phyloP scores from a whole-genome alignment of 805 yeast genomes.

The Suhomyces faveliae region DNA sequence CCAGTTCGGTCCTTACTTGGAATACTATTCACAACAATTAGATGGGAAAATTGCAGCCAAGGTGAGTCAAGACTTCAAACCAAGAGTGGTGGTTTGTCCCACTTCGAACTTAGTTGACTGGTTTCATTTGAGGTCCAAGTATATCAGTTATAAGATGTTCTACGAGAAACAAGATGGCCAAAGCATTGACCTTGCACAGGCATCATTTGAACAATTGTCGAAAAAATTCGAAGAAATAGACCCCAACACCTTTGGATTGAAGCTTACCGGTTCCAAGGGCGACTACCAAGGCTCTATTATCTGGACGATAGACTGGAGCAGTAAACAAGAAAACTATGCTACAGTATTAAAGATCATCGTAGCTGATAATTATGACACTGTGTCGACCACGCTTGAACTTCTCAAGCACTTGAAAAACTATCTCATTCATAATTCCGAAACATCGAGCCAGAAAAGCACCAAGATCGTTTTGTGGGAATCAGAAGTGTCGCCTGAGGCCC shows the following conservation, averaged over 20 bases:
- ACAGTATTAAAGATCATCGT: slow-evolving; percentile 30
- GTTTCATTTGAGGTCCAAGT: slow-evolving; percentile 44
- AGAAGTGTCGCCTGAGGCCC: slow-evolving; percentile 21
- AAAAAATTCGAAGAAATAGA: slow-evolving; percentile 21
- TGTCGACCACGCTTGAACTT: slow-evolving; percentile 15
- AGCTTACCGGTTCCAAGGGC: slow-evolving; percentile 17
- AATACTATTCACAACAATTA: slow-evolving; percentile 20
- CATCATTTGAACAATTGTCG: slow-evolving; percentile 18
- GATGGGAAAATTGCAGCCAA: slow-evolving; percentile 16
- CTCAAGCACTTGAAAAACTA: slow-evolving; percentile 15
- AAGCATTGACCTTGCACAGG: slow-evolving; percentile 17
- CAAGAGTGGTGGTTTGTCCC: slow-evolving; percentile 32
- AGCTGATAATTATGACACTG: slow-evolving; percentile 17
- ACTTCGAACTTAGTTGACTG: slow-evolving; percentile 33
- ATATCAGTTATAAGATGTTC: slow-evolving; percentile 22
- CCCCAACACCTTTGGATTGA: slow-evolving; percentile 35
- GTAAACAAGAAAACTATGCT: slow-evolving; percentile 18
- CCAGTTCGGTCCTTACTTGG: slow-evolving; percentile 26
- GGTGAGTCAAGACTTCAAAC: slow-evolving; percentile 27
- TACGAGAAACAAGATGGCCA: slow-evolving; percentile 12
- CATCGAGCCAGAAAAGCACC: slow-evolving; percentile 11
- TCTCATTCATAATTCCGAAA: slow-evolving; percentile 13
- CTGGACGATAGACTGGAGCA: slow-evolving; percentile 41
- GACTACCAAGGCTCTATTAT: slow-evolving; percentile 27
- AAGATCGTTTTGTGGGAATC: slow-evolving; percentile 35